Percentiles rank a stretch among this genome's conserved stretches.
Conservation (phyloP, 2,329 filamentous ascomycete species). For the Elsinoe arachidis region DNA sequence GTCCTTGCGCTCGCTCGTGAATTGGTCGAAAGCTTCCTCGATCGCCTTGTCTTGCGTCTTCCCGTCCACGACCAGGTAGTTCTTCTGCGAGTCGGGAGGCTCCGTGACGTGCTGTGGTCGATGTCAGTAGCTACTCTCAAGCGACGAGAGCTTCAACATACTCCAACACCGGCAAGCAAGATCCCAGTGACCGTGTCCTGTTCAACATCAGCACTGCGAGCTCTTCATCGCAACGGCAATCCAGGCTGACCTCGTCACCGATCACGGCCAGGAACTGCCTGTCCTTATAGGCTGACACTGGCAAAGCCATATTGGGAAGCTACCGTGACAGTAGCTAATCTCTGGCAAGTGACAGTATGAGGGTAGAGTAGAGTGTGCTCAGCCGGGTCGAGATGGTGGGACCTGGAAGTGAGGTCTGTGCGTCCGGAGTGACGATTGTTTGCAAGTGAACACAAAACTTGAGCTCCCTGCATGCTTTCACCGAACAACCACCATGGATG, state of each 20-base stretch:
- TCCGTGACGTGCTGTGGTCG: slow-evolving; percentile 70
- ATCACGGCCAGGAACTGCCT: slow-evolving; percentile 96
- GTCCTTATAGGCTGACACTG: slow-evolving; percentile 58
- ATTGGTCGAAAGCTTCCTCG: slow-evolving; percentile 80
- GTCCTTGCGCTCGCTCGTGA: slow-evolving; percentile 85
- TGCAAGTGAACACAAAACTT: slow-evolving; percentile 11
- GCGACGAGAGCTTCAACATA: slow-evolving; percentile 39
- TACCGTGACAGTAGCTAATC: background rate
- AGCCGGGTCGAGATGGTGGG: slow-evolving; percentile 11
- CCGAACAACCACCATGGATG: too few species aligned
- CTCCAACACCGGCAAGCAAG: slow-evolving; percentile 88
- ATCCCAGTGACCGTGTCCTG: slow-evolving; percentile 95
- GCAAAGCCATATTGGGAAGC: slow-evolving; percentile 46
- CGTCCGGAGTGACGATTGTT: slow-evolving; percentile 13
- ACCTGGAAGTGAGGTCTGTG: background rate
- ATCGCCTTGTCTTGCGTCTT: slow-evolving; percentile 88
- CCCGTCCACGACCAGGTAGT: slow-evolving; percentile 90
- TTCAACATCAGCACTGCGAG: slow-evolving; percentile 20
- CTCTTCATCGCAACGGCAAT: background rate
- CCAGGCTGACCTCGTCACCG: slow-evolving; percentile 69
- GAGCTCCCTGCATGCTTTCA: background rate
- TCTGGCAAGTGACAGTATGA: background rate
- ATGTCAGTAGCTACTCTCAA: background rate
- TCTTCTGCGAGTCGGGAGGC: slow-evolving; percentile 84
- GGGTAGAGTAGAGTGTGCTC: background rate